phyloP scores from a whole-genome alignment of 257 asterid genomes.

The Nicotiana undulata region DNA sequence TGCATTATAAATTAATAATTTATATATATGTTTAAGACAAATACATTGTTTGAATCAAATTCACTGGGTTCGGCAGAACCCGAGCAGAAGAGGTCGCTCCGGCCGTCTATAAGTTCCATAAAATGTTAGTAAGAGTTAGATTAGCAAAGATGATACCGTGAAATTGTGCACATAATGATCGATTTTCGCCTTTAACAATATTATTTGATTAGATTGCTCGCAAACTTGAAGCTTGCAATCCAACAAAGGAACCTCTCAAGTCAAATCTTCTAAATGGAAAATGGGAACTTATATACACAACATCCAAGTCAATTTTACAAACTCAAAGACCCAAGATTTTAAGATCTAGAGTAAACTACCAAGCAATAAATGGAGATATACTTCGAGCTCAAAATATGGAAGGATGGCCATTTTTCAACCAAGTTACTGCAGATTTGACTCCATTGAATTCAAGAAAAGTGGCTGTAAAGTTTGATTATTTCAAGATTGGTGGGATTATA shows the following conservation, averaged over 20 bases:
- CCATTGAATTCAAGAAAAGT: conserved; percentile 61
- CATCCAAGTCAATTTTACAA: conserved; percentile 77
- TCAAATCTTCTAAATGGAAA: conserved; percentile 66
- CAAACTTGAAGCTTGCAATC: conserved; percentile 60
- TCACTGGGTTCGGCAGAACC: too few relatives aligned
- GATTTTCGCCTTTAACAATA: not conserved
- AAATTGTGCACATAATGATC: too few relatives aligned
- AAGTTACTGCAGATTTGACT: conserved; percentile 86
- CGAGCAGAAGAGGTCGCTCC: too few relatives aligned
- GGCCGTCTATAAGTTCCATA: not conserved
- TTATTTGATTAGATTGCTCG: conserved; percentile 43
- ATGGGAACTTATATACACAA: conserved; percentile 91
- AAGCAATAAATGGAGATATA: conserved; percentile 66
- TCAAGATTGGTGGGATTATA: conserved; percentile 63
- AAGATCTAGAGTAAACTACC: conserved; percentile 54
- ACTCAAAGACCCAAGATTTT: conserved; percentile 73
- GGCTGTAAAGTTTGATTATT: conserved; percentile 68
- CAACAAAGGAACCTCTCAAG: conserved; percentile 63
- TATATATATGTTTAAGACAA: too few relatives aligned
- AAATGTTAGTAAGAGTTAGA: not conserved
- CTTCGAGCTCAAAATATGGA: conserved; percentile 91
- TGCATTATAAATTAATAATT: too few relatives aligned
- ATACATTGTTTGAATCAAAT: too few relatives aligned
- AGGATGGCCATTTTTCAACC: conserved; percentile 74
- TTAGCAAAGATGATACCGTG: too few relatives aligned